phyloP scores from a whole-genome alignment of 805 yeast species.

The Candida tallmaniae region DNA sequence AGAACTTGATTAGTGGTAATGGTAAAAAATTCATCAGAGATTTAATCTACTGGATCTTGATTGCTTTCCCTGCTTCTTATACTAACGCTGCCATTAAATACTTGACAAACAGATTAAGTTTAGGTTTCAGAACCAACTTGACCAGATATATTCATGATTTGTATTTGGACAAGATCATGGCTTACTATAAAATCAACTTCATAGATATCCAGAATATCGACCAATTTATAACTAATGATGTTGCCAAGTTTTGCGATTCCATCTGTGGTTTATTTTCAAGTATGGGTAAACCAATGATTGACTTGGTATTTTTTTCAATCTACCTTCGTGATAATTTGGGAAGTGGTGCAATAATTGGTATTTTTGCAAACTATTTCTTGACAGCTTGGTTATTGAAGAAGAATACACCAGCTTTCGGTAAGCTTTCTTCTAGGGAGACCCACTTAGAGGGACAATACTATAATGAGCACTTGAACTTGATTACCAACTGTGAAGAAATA shows the following conservation, averaged over 20 bases:
- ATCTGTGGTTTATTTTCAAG: conserved; percentile 80
- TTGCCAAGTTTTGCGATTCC: conserved; percentile 73
- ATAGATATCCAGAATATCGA: conserved; percentile 62
- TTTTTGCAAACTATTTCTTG: conserved; percentile 71
- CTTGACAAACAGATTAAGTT: conserved; percentile 67
- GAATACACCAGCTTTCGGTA: conserved; percentile 83
- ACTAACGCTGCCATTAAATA: conserved; percentile 87
- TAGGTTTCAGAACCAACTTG: conserved; percentile 80
- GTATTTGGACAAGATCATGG: conserved; percentile 75
- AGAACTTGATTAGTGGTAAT: conserved; percentile 79
- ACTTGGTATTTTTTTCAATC: conserved; percentile 75
- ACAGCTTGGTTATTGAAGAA: conserved; percentile 72
- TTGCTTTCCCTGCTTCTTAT: conserved; percentile 91
- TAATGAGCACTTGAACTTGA: conserved; percentile 78
- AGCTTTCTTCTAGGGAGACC: conserved; percentile 65
- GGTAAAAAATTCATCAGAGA: conserved; percentile 73
- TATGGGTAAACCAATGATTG: conserved; percentile 89
- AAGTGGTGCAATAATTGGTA: conserved; percentile 77
- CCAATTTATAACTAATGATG: conserved; percentile 82
- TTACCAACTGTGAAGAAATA: conserved; percentile 87
- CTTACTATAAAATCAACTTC: conserved; percentile 73
- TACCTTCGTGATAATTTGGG: conserved; percentile 86
- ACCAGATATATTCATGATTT: conserved; percentile 86
- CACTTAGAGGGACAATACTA: conserved; percentile 85
- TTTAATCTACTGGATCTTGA: conserved; percentile 77